These are phyloP conservation scores for Petasospora rhodanensis DNA, from an alignment of 1,139 yeast species.

Conservation along the genomic window DNA sequence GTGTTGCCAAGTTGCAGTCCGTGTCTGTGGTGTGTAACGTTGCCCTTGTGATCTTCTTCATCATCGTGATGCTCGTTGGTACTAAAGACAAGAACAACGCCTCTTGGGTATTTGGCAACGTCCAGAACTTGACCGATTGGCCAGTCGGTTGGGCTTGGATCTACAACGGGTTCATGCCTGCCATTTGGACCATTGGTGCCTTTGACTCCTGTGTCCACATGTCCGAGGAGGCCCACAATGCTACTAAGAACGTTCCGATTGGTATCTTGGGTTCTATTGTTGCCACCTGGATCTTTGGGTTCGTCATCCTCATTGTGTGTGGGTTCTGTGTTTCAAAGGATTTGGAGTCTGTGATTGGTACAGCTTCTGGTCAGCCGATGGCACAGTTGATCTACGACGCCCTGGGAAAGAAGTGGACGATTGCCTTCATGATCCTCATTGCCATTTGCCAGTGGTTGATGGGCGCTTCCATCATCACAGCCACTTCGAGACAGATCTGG, in stretches of 20 bases:
- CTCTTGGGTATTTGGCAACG: conserved; percentile 45
- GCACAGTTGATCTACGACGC: conserved; percentile 64
- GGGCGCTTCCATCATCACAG: conserved; percentile 52
- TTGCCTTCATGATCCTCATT: conserved; percentile 54
- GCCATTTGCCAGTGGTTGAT: conserved; percentile 55
- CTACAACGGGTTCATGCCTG: conserved; percentile 53
- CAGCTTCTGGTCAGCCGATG: conserved; percentile 49
- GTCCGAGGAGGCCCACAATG: conserved; percentile 65
- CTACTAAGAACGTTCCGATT: conserved; percentile 57
- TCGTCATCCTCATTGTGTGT: conserved; percentile 46
- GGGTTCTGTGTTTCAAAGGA: conserved; percentile 52
- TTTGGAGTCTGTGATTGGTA: conserved; percentile 36
- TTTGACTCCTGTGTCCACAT: conserved; percentile 70
- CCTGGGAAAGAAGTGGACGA: conserved; percentile 62
- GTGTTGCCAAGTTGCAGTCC: conserved; percentile 52
- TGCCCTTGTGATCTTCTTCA: conserved; percentile 44
- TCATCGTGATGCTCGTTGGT: conserved; percentile 62
- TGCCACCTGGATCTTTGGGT: conserved; percentile 57
- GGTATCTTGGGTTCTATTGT: conserved; percentile 54
- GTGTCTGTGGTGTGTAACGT: conserved; percentile 50
- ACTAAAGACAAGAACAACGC: conserved; percentile 46
- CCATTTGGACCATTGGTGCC: conserved; percentile 63
- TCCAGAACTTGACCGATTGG: conserved; percentile 61
- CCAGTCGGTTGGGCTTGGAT: conserved; percentile 56
- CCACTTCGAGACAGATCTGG: conserved; percentile 44